Conservation (phyloP, 2,329 filamentous ascomycete species). For the Geosmithia putterillii region DNA sequence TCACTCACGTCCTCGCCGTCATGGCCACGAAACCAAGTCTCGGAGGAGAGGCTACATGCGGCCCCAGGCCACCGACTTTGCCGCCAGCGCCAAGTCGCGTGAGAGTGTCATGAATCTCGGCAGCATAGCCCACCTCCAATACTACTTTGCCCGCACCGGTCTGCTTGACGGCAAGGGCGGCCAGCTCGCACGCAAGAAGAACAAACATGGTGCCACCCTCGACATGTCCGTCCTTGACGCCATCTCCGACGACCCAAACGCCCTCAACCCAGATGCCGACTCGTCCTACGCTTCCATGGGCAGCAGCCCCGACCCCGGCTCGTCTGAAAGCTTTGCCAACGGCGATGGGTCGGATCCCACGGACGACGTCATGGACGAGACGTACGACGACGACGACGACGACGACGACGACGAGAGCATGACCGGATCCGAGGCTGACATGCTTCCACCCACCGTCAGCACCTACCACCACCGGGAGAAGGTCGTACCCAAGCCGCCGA, state of each 20-base stretch:
- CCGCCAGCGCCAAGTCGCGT: conserved; percentile 75
- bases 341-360: conserved; percentile 12
- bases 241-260: conserved; percentile 17
- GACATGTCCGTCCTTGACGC: conserved; percentile 41
- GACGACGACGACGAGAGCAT: conserved; percentile 41
- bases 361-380: conserved; percentile 31
- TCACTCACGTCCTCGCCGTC: background rate
- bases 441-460: conserved; percentile 94
- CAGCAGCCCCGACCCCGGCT: conserved; percentile 42
- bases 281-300: conserved; percentile 48
- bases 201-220: conserved; percentile 44
- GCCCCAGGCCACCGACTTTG: conserved; percentile 78
- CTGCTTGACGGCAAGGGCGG: conserved; percentile 87
- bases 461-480: conserved; percentile 84
- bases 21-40: conserved; percentile 22
- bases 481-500: conserved; percentile 71
- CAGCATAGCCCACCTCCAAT: conserved; percentile 93
- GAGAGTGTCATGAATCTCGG: conserved; percentile 95
- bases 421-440: conserved; percentile 56
- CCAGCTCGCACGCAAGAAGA: conserved; percentile 64
- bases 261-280: conserved; percentile 37
- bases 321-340: conserved; percentile 13
- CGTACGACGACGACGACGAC: conserved; percentile 25
- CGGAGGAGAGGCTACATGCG: conserved; percentile 74
- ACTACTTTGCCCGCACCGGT: conserved; percentile 94